Percentiles rank a stretch among this genome's conserved stretches.
Evolutionary conservation across 768 basidiomycete genomes (phyloP).

Genomic region (Coprinopsis strossmayeri): DNA sequence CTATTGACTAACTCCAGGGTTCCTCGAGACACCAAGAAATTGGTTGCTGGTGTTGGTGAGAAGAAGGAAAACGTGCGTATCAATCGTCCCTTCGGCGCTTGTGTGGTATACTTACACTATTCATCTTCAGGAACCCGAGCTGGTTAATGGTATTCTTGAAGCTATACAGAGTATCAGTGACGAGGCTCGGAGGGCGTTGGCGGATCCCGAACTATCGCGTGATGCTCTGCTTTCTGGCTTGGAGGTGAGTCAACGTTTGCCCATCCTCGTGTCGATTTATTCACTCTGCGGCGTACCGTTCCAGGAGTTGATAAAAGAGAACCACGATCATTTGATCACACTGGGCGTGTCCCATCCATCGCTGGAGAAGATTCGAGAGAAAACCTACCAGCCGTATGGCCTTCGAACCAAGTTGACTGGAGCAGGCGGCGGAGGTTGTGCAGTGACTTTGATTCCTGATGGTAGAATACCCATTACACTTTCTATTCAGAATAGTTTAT

Average conservation of each 20-base stretch:
- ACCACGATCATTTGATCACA: constrained; percentile 77
- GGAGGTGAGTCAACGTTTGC: constrained; percentile 45
- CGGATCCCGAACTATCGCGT: constrained; percentile 68
- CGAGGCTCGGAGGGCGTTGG: constrained; percentile 68
- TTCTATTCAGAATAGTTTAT: constrained; percentile 6
- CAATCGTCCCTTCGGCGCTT: constrained; percentile 3
- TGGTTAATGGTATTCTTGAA: constrained; percentile 69
- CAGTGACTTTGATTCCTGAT: constrained; percentile 92
- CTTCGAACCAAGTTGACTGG: constrained; percentile 95
- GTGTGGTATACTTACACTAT: constrained; percentile 9
- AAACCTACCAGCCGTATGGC: constrained; percentile 58
- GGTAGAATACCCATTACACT: constrained; percentile 38
- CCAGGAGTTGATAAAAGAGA: constrained; percentile 80
- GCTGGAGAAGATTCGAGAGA: constrained; percentile 75
- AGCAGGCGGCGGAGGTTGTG: constrained; percentile 97
- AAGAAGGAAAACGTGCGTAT: constrained; percentile 53
- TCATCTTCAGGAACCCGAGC: constrained; percentile 65
- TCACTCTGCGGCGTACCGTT: constrained; percentile 10
- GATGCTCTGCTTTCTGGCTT: constrained; percentile 56
- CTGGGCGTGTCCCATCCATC: constrained; percentile 90
- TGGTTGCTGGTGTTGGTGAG: constrained; percentile 84
- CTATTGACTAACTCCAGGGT: constrained; percentile 90
- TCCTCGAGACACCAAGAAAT: constrained; percentile 88
- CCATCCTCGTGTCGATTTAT: constrained; percentile 12
- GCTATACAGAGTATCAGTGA: constrained; percentile 83